These are phyloP conservation scores for Angomonas ambiguus DNA, from an alignment of 208 protist species.

Conservation along the genomic window DNA sequence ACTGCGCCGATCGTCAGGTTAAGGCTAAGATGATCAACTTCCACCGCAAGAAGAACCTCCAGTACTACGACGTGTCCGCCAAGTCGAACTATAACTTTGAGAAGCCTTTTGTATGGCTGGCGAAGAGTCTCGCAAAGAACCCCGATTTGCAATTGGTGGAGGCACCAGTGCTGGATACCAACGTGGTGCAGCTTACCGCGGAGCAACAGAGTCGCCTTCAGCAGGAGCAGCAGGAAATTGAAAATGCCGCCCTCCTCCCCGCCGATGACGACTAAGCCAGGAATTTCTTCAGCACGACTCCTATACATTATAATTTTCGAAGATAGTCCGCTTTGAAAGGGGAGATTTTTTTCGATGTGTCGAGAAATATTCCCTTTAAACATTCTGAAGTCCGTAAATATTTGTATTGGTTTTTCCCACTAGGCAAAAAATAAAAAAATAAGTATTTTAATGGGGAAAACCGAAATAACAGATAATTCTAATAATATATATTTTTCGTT, in stretches of 20 bases:
- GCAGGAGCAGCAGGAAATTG: constrained; percentile 73
- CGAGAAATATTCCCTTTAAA: too few species aligned
- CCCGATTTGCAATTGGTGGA: constrained; percentile 93
- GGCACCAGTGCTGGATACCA: constrained; percentile 77
- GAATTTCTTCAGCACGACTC: neutral
- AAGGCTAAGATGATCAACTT: constrained; percentile 99
- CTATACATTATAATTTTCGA: constrained; percentile 10
- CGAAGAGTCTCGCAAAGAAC: constrained; percentile 96
- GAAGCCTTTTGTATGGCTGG: constrained; percentile 99
- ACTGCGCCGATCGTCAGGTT: constrained; percentile 99
- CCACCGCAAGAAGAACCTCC: constrained; percentile 99
- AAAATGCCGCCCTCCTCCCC: constrained; percentile 90
- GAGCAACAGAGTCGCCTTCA: constrained; percentile 62
- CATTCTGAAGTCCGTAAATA: too few species aligned
- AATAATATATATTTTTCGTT: constrained; percentile 13
- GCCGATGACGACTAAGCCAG: constrained; percentile 93
- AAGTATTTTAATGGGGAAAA: constrained; percentile 8
- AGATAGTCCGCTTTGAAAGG: neutral
- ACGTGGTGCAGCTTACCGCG: constrained; percentile 79
- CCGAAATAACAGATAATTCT: constrained; percentile 1
- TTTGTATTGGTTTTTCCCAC: constrained; percentile 6
- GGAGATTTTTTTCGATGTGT: too few species aligned
- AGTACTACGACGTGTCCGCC: constrained; percentile 99
- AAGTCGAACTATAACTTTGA: constrained; percentile 99
- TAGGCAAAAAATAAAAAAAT: constrained; percentile 6